A percentile compares a stretch with the other conserved stretches of the same genome.
Conservation (phyloP, 2,329 filamentous ascomycete genomes). For the Capronia coronata region DNA sequence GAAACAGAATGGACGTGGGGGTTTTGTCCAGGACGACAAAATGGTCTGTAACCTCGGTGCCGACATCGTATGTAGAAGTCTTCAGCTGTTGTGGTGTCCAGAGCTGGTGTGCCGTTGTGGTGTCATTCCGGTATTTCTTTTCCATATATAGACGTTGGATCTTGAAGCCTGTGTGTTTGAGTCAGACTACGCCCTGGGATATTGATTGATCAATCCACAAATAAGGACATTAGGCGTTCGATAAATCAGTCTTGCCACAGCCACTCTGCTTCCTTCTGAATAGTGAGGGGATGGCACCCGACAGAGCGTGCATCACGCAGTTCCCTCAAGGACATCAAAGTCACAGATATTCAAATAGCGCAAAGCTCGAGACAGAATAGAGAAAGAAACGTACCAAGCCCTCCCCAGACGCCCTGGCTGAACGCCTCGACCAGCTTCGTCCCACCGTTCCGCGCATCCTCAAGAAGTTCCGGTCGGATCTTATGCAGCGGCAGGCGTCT, state of each 20-base stretch:
- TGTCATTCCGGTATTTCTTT: slow-evolving; percentile 25
- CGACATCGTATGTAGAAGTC: slow-evolving; percentile 53
- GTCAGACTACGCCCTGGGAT: not conserved
- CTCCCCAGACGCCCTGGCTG: slow-evolving; percentile 58
- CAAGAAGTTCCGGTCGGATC: slow-evolving; percentile 59
- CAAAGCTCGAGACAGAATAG: not conserved
- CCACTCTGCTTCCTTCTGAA: too few species aligned
- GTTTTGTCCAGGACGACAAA: slow-evolving; percentile 65
- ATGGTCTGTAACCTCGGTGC: slow-evolving; percentile 62
- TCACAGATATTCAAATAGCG: not conserved
- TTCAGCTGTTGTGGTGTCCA: slow-evolving; percentile 54
- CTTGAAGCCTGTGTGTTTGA: slow-evolving; percentile 41
- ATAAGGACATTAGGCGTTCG: too few species aligned
- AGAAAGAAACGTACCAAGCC: slow-evolving; percentile 4
- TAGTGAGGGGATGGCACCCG: too few species aligned
- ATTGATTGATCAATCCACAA: too few species aligned
- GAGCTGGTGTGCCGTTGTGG: slow-evolving; percentile 45
- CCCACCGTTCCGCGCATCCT: slow-evolving; percentile 46
- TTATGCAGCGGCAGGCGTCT: slow-evolving; percentile 56
- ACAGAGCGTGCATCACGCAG: too few species aligned
- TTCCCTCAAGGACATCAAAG: too few species aligned
- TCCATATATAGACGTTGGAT: slow-evolving; percentile 24
- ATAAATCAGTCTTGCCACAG: too few species aligned
- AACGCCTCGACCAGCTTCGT: slow-evolving; percentile 56
- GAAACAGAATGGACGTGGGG: slow-evolving; percentile 53